Evolutionary conservation across 805 yeast species (phyloP).

Genomic region (Wickerhamiella spandovensis): DNA sequence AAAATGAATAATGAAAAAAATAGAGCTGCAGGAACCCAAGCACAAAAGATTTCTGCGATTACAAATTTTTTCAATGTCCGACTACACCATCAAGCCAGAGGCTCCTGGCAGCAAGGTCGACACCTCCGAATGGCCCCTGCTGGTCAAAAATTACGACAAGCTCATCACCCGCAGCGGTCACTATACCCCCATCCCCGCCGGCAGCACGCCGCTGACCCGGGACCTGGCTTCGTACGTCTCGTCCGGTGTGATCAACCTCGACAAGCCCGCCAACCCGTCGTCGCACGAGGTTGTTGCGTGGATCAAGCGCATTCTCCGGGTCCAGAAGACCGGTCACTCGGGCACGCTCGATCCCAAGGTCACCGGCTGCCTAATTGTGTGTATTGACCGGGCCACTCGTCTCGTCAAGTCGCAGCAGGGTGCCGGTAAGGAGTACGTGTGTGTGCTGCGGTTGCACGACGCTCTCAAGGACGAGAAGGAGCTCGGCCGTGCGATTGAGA

Average conservation of each 20-base stretch:
- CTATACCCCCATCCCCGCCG: conserved; percentile 94
- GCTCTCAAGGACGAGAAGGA: conserved; percentile 83
- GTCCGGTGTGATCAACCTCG: conserved; percentile 93
- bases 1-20: too few relatives aligned
- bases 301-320: conserved; percentile 90
- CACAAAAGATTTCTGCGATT: neutral
- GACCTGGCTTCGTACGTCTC: conserved; percentile 80
- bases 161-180: conserved; percentile 91
- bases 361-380: conserved; percentile 96
- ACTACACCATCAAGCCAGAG: conserved; percentile 69
- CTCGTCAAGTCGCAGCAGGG: conserved; percentile 98
- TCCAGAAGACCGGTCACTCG: conserved; percentile 96
- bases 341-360: conserved; percentile 98
- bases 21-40: neutral
- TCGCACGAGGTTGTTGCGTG: conserved; percentile 99
- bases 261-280: conserved; percentile 96
- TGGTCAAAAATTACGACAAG: conserved; percentile 88
- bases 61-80: conserved; percentile 34
- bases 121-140: conserved; percentile 90
- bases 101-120: conserved; percentile 59
- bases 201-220: conserved; percentile 88
- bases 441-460: conserved; percentile 92
- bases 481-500: conserved; percentile 75
- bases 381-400: conserved; percentile 96
- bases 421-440: conserved; percentile 99